These are phyloP conservation scores for Dictyostelium firmibasis DNA, from an alignment of 78 protist genomes.

Conservation along the genomic window DNA sequence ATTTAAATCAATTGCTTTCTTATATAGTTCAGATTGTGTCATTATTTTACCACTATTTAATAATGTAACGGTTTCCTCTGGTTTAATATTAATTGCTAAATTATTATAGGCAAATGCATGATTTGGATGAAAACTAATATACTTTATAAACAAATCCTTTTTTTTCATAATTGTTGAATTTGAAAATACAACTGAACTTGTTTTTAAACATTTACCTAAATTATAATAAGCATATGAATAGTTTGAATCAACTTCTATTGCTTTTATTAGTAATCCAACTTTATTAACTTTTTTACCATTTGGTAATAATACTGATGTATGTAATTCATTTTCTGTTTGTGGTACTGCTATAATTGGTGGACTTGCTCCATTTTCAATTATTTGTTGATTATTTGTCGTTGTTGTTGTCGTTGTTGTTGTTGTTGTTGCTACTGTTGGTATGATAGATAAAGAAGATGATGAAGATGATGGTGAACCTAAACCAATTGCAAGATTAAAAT, in stretches of 20 bases:
- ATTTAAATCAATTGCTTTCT: slow-evolving; percentile 1
- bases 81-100: neutral
- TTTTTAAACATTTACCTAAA: neutral
- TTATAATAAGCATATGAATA: slow-evolving; percentile 7
- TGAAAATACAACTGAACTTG: neutral
- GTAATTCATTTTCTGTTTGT: neutral
- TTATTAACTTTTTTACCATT: neutral
- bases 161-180: neutral
- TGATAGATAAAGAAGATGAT: no score
- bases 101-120: neutral
- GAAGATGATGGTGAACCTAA: neutral
- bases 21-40: neutral
- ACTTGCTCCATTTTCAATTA: neutral
- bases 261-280: neutral
- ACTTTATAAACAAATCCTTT: slow-evolving; percentile 4
- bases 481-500: slow-evolving; percentile 6
- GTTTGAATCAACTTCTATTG: neutral
- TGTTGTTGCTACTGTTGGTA: neutral
- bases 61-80: neutral
- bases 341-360: neutral
- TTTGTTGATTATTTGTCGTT: neutral
- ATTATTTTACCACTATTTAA: neutral
- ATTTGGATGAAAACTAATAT: neutral
- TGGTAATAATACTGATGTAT: neutral
- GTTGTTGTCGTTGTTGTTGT: neutral